Percentiles rank a stretch among this genome's conserved stretches.
Evolutionary conservation across 2,329 filamentous ascomycete genomes (phyloP).

Genomic region (Rhynchosporium graminicola): DNA sequence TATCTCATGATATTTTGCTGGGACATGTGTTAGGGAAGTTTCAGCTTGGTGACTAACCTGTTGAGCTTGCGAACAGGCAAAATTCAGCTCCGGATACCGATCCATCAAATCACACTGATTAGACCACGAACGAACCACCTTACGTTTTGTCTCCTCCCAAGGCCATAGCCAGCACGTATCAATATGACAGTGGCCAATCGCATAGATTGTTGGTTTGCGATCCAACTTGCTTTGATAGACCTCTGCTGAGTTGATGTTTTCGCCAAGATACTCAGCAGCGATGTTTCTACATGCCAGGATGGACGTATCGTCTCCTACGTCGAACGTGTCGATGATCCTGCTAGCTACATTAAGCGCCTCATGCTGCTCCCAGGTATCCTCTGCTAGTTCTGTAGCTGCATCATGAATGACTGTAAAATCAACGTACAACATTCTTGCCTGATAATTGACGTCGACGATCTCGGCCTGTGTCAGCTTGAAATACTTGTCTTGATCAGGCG

Average conservation of each 20-base stretch:
- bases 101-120: constrained; percentile 97
- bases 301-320: constrained; percentile 75
- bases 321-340: constrained; percentile 86
- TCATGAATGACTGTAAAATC: constrained; percentile 97
- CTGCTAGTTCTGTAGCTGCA: constrained; percentile 86
- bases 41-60: constrained; percentile 48
- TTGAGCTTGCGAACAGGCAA: constrained; percentile 90
- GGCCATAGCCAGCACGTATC: constrained; percentile 99
- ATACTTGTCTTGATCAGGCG: constrained; percentile 78
- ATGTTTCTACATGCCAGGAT: constrained; percentile 80
- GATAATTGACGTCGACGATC: constrained; percentile 85
- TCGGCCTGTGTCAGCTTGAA: constrained; percentile 76
- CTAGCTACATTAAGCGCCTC: constrained; percentile 84
- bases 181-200: constrained; percentile 95
- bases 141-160: constrained; percentile 95
- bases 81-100: constrained; percentile 88
- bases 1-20: background rate
- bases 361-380: constrained; percentile 86
- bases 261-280: constrained; percentile 78
- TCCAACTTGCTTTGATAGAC: constrained; percentile 70
- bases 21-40: background rate
- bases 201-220: constrained; percentile 76
- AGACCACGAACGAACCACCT: constrained; percentile 93
- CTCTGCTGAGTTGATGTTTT: constrained; percentile 76
- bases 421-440: constrained; percentile 79